Evolutionary conservation across 495 filamentous ascomycete species (phyloP).

Genomic region (Penicillium roqueforti): DNA sequence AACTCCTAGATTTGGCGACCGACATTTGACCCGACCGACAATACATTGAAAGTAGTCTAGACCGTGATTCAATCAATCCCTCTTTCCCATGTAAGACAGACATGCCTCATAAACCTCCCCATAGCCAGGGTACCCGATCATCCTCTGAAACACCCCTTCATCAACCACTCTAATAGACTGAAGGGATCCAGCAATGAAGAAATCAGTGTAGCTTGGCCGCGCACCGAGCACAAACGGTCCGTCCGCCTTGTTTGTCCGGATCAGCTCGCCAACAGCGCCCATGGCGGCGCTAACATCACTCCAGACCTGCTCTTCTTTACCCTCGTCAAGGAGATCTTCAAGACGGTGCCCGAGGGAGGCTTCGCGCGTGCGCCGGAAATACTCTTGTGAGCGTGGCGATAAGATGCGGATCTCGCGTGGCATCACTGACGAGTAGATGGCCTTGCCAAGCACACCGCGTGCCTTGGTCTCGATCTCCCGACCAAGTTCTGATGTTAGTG

Average conservation of each 20-base stretch:
- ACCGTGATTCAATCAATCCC: no score
- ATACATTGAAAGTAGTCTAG: no score
- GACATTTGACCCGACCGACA: no score
- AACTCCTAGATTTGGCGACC: no score
- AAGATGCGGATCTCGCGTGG: slow-evolving; percentile 38
- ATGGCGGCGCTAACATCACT: no score
- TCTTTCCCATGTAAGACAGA: no score
- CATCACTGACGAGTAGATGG: slow-evolving; percentile 24
- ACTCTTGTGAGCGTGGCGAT: slow-evolving; percentile 35
- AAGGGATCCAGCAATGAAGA: background rate
- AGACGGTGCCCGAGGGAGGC: slow-evolving; percentile 3
- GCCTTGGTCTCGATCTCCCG: background rate
- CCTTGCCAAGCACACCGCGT: background rate
- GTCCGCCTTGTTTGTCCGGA: background rate
- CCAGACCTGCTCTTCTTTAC: background rate
- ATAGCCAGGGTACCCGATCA: no score
- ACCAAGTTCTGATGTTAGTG: background rate
- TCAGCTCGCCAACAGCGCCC: background rate
- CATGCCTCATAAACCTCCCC: no score
- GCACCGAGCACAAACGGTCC: background rate
- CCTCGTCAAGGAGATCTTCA: background rate
- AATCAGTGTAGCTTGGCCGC: background rate
- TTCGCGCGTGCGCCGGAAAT: slow-evolving; percentile 39
- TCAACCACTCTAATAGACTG: background rate
- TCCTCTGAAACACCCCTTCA: background rate